Evolutionary conservation across 192 early-diverging fungal genomes (phyloP), one percentile per base, ranked within the genome.

Genomic region (Mortierella claussenii): DNA sequence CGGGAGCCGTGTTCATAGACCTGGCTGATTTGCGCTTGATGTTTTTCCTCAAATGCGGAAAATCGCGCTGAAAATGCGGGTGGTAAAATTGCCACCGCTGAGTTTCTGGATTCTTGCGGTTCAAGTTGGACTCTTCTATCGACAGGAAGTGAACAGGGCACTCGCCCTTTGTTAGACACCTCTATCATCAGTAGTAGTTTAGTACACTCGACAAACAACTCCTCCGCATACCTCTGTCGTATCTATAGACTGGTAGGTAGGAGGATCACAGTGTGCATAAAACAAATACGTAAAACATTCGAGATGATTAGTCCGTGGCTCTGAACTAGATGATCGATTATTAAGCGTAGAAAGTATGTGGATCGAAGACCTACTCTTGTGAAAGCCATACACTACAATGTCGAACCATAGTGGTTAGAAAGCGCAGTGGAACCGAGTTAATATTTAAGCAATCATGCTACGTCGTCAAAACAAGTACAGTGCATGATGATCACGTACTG

Each of bases 31-130:
- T 91, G 44, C 92, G 89, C 65, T 89, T 89, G 58, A 93, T 91
- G 21, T 82, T 83, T 21, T 89, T 86, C 20, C 91, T 79, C 30
- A 90, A 83, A 51, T 88, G 88, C 5, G 84, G 83, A 11, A 85
- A 83, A 50, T 90, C 91, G 65, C 88, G 87, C 70, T 90, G 91
- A 59, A 96, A 96, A 30, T 89, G 82, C 0, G 92, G 92, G 67
- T 96, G 95, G 69, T 89, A 88, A 60, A 96, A 96, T 62, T 96
- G 93, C 93, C 95, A 95, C 7, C 91, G 89, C 82, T 96, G 90
- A 31, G 64, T 84, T 69, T 88, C 87, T 3, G 73, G 73, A 37
- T 67, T 61, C 52, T 60, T 76, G 20, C 73, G 33, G 52, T 76
- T 66, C 79, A 85, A 34, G 73, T 70, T 56, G 60, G 81, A 66